Conservation (phyloP, 139 green algal species). For the Chlamydomonas sp. region DNA sequence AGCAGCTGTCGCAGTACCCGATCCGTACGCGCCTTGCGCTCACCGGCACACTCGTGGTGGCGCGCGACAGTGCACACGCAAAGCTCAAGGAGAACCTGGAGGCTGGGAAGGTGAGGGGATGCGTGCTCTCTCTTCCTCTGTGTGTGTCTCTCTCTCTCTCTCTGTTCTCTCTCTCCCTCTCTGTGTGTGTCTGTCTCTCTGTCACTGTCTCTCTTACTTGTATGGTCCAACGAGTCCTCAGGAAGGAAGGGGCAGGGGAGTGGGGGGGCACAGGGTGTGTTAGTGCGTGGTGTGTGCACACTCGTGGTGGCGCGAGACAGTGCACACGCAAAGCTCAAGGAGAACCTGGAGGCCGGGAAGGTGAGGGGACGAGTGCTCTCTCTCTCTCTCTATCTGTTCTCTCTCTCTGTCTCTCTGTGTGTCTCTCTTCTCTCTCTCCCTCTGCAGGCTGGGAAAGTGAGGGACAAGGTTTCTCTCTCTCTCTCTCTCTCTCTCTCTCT, state of each 20-base stretch:
- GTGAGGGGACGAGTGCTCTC: background rate
- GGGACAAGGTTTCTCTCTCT: background rate
- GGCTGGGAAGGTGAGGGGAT: conserved; percentile 11
- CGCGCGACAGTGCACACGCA: conserved; percentile 38
- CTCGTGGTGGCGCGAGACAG: conserved; percentile 39
- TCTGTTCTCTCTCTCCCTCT: too few relatives aligned
- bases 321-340: conserved; percentile 41
- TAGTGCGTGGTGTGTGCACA: too few relatives aligned
- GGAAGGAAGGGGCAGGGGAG: too few relatives aligned
- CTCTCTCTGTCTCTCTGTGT: background rate
- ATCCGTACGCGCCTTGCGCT: conserved; percentile 38
- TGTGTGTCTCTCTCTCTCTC: too few relatives aligned
- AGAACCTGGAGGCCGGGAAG: conserved; percentile 12
- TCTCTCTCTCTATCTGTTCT: too few relatives aligned
- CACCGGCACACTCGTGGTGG: conserved; percentile 33
- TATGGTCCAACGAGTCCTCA: too few relatives aligned
- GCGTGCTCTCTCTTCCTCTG: too few relatives aligned
- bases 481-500: background rate
- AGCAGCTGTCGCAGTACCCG: conserved; percentile 24
- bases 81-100: conserved; percentile 32
- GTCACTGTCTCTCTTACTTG: too few relatives aligned
- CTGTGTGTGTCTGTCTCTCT: too few relatives aligned
- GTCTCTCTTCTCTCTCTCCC: background rate
- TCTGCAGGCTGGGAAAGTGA: background rate
- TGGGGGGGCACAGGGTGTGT: too few relatives aligned